Percentiles rank a stretch among this genome's conserved stretches.
These are phyloP conservation scores for Endothia cerciana DNA, from an alignment of 2,329 filamentous ascomycete species.

Conservation along the genomic window DNA sequence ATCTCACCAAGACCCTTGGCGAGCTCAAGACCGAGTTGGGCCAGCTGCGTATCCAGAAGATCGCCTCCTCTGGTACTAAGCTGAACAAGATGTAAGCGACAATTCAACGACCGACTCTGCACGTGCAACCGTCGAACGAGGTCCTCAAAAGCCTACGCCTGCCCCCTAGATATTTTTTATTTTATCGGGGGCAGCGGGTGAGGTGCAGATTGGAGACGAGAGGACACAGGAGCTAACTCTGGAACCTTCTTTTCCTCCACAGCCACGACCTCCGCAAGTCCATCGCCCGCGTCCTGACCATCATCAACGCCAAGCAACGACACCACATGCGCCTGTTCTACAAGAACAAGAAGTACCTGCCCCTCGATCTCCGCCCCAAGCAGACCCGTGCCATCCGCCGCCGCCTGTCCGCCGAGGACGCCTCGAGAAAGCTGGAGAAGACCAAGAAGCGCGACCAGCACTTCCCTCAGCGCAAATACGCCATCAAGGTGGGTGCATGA, in stretches of 20 bases:
- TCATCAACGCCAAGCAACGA: conserved; percentile 99
- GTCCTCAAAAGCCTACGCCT: conserved; percentile 8
- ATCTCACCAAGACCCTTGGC: conserved; percentile 91
- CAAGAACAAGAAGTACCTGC: conserved; percentile 99
- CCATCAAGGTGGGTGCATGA: conserved; percentile 81
- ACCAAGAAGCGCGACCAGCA: conserved; percentile 93
- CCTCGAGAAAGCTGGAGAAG: conserved; percentile 83
- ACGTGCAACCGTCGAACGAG: conserved; percentile 15
- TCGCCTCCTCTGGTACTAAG: conserved; percentile 92
- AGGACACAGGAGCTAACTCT: conserved; percentile 16
- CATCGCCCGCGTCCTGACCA: conserved; percentile 96
- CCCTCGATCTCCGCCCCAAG: conserved; percentile 98
- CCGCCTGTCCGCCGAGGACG: conserved; percentile 90
- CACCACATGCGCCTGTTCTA: conserved; percentile 98
- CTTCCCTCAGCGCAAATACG: conserved; percentile 98
- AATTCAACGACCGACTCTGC: conserved; percentile 15
- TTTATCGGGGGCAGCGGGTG: conserved; percentile 21
- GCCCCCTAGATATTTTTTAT: conserved; percentile 8
- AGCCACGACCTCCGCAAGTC: conserved; percentile 99
- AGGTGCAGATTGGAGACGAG: conserved; percentile 15
- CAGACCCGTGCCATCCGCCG: conserved; percentile 97
- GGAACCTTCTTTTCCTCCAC: conserved; percentile 35
- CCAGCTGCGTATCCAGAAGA: conserved; percentile 97
- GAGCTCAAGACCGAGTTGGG: conserved; percentile 97
- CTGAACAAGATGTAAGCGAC: conserved; percentile 89